These are phyloP conservation scores for Aspergillus coremiiformis DNA, from an alignment of 495 filamentous ascomycete genomes.

Conservation along the genomic window DNA sequence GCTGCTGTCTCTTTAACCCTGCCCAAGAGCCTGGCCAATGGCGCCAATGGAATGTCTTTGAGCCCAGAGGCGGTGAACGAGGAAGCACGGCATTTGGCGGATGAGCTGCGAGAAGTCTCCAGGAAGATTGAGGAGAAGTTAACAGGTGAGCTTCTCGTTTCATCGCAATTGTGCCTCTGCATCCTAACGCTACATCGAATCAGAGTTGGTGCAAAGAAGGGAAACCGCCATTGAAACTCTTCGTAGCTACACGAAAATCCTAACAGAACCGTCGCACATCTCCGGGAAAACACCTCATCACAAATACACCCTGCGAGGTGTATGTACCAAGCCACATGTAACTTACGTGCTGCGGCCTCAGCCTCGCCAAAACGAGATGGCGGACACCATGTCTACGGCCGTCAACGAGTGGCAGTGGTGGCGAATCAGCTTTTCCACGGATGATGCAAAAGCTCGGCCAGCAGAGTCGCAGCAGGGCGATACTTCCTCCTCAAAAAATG, in stretches of 20 bases:
- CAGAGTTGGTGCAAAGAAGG: conserved; percentile 49
- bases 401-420: conserved; percentile 46
- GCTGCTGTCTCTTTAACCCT: conserved; percentile 20
- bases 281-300: conserved; percentile 35
- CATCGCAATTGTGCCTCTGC: neutral
- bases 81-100: conserved; percentile 25
- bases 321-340: conserved; percentile 44
- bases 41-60: conserved; percentile 10
- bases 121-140: conserved; percentile 45
- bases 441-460: conserved; percentile 38
- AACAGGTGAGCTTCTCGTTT: conserved; percentile 25
- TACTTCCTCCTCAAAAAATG: conserved; percentile 15
- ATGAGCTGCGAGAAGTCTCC: conserved; percentile 32
- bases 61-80: conserved; percentile 14
- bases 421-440: conserved; percentile 46
- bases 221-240: conserved; percentile 41
- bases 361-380: neutral
- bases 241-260: conserved; percentile 41
- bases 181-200: conserved; percentile 3
- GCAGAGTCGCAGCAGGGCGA: conserved; percentile 20
- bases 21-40: conserved; percentile 16
- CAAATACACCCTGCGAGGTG: conserved; percentile 46
- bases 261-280: conserved; percentile 47
- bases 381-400: conserved; percentile 12
- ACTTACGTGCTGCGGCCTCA: conserved; percentile 41